phyloP scores from a whole-genome alignment of 805 yeast species.

The Myxozyma sirexii region DNA sequence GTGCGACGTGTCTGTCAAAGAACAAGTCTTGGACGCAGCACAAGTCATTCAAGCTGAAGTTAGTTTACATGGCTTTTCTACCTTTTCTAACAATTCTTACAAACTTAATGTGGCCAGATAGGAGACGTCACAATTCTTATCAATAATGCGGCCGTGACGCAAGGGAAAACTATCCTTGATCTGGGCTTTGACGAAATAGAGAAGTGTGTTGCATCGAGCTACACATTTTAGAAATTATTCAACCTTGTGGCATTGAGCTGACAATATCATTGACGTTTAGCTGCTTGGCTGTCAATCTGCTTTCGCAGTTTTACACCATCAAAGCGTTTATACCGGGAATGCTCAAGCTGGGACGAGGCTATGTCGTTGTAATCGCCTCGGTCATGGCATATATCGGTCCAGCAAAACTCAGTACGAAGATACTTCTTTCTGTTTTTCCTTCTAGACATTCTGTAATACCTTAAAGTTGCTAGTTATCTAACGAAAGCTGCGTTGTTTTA shows the following conservation, averaged over 20 bases:
- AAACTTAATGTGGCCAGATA: conserved; percentile 31
- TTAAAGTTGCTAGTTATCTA: no score
- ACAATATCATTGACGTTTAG: conserved; percentile 30
- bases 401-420: conserved; percentile 56
- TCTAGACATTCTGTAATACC: no score
- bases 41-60: conserved; percentile 46
- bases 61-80: background rate
- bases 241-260: background rate
- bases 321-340: conserved; percentile 75
- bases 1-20: conserved; percentile 69
- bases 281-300: conserved; percentile 65
- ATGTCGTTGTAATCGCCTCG: conserved; percentile 77
- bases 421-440: background rate
- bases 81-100: background rate
- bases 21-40: conserved; percentile 50
- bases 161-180: conserved; percentile 59
- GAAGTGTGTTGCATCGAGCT: conserved; percentile 10
- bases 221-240: no score
- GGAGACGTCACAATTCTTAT: conserved; percentile 70
- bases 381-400: conserved; percentile 86
- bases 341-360: conserved; percentile 65
- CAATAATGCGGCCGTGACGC: conserved; percentile 81
- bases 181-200: conserved; percentile 62
- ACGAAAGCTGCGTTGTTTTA: no score
- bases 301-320: conserved; percentile 69